Conservation (phyloP, 2,329 filamentous ascomycete species). For the Claviceps sp. region DNA sequence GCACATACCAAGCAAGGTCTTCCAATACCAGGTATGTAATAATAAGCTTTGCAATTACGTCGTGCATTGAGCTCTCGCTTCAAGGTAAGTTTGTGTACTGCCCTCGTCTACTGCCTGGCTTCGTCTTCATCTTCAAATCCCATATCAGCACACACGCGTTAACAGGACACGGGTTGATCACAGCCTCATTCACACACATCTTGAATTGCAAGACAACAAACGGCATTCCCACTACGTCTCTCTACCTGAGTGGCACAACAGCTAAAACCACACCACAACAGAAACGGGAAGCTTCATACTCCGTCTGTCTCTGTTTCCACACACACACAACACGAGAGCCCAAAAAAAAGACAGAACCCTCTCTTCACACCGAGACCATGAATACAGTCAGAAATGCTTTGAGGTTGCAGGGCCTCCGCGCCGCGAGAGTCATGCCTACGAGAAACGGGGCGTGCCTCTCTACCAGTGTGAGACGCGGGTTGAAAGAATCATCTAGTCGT, state of each 20-base stretch:
- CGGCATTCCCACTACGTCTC: no score
- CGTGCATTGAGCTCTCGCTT: neutral
- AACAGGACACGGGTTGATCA: no score
- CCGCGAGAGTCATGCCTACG: slow-evolving; percentile 3
- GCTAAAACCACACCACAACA: no score
- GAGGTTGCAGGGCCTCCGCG: slow-evolving; percentile 13
- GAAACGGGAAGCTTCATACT: no score
- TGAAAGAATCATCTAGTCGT: slow-evolving; percentile 27
- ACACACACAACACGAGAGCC: neutral
- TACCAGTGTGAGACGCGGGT: slow-evolving; percentile 14
- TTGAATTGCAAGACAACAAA: no score
- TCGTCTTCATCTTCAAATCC: no score
- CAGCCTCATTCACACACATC: no score
- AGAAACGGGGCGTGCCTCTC: slow-evolving; percentile 16
- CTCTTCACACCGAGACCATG: neutral
- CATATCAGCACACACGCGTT: no score
- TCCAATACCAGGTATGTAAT: neutral
- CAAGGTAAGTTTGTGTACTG: no score
- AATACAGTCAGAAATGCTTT: neutral
- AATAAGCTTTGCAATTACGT: neutral
- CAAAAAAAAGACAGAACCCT: neutral
- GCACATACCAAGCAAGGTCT: neutral
- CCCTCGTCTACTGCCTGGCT: no score
- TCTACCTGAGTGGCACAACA: no score
- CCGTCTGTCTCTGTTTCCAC: no score